Conservation (phyloP, 352 stramenopile species). For the Phytophthora lateralis region DNA sequence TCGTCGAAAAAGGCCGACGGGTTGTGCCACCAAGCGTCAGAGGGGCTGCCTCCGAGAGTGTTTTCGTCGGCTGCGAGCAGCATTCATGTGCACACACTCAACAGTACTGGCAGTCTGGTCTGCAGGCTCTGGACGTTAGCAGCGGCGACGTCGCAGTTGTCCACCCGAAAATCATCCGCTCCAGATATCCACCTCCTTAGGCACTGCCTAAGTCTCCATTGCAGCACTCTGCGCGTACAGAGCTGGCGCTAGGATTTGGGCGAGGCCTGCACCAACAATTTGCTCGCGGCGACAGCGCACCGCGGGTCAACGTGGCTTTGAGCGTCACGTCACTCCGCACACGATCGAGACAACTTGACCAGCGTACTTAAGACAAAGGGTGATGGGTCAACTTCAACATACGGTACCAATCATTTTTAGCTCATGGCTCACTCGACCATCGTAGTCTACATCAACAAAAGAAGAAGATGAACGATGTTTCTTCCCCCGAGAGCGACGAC, state of each 20-base stretch:
- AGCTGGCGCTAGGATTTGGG: constrained; percentile 32
- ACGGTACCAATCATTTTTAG: constrained; percentile 27
- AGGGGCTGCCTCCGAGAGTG: background rate
- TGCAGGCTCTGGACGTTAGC: background rate
- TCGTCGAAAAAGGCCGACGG: constrained; percentile 24
- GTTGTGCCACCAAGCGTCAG: constrained; percentile 8
- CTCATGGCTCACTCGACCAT: constrained; percentile 11
- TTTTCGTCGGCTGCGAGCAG: constrained; percentile 3
- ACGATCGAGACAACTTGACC: constrained; percentile 3
- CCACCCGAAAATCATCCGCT: constrained; percentile 21
- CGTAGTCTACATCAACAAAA: background rate
- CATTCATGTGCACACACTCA: no score
- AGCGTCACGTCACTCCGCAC: constrained; percentile 14
- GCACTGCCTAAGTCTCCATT: constrained; percentile 20
- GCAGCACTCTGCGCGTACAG: constrained; percentile 13
- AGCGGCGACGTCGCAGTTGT: constrained; percentile 15
- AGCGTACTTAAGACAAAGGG: constrained; percentile 27
- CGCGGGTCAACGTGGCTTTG: constrained; percentile 15
- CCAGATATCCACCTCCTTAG: constrained; percentile 3
- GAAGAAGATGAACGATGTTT: constrained; percentile 11
- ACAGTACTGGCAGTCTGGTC: background rate
- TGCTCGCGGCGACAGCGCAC: constrained; percentile 11
- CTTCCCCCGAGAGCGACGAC: background rate
- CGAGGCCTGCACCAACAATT: constrained; percentile 18
- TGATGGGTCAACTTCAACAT: constrained; percentile 31